A percentile compares a stretch with the other conserved stretches of the same genome.
These are phyloP conservation scores for Rosa lucieae DNA, from an alignment of 306 rosid species.

Conservation along the genomic window DNA sequence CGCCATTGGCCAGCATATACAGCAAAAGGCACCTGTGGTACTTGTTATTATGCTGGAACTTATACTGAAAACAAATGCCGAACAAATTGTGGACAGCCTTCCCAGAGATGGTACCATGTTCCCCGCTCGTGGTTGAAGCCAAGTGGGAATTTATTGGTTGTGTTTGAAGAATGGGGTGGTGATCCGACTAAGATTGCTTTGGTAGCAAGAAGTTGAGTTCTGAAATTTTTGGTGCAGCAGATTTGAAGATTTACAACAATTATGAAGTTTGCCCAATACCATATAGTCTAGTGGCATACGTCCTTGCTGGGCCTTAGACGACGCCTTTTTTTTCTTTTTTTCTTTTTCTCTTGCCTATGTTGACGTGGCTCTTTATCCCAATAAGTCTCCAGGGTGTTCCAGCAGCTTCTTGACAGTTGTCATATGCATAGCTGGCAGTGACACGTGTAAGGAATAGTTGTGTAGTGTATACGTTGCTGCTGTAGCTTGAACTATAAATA, in stretches of 20 bases:
- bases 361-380: too few species aligned
- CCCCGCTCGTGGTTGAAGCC: slow-evolving; percentile 83
- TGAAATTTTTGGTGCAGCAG: not conserved
- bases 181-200: slow-evolving; percentile 42
- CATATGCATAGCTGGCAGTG: too few species aligned
- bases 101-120: slow-evolving; percentile 86
- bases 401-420: too few species aligned
- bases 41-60: slow-evolving; percentile 74
- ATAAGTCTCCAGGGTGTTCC: too few species aligned
- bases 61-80: slow-evolving; percentile 16
- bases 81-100: slow-evolving; percentile 62
- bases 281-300: too few species aligned
- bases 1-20: slow-evolving; percentile 83
- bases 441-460: too few species aligned
- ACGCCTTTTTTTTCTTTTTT: too few species aligned
- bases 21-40: slow-evolving; percentile 60
- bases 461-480: too few species aligned
- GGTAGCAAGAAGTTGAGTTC: slow-evolving; percentile 26
- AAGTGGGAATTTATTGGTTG: slow-evolving; percentile 58
- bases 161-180: slow-evolving; percentile 29
- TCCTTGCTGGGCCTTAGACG: too few species aligned
- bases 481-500: too few species aligned
- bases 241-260: not conserved
- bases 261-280: not conserved
- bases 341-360: too few species aligned